Percentiles rank a stretch among this genome's conserved stretches.
phyloP scores from a whole-genome alignment of 352 stramenopile genomes.

The Globisporangium spiculum region DNA sequence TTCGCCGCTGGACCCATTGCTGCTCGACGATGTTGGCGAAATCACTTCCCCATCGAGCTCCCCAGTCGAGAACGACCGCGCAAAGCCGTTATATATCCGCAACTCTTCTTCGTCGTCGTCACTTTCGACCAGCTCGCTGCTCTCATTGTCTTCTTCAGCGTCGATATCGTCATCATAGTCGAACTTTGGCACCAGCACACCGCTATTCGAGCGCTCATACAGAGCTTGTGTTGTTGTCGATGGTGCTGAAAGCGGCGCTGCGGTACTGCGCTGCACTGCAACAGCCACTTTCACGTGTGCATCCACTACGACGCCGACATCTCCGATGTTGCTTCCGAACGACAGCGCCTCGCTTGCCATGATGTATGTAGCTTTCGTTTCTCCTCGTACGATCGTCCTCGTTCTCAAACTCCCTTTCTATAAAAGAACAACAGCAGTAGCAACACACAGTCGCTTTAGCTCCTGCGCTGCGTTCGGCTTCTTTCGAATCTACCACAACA shows the following conservation, averaged over 20 bases:
- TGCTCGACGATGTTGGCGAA: slow-evolving; percentile 60
- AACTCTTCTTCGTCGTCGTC: slow-evolving; percentile 3
- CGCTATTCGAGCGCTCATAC: slow-evolving; percentile 20
- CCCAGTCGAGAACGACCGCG: slow-evolving; percentile 4
- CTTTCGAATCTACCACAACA: not conserved
- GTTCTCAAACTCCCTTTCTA: slow-evolving; percentile 4
- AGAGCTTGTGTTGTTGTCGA: not conserved
- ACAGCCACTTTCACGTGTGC: slow-evolving; percentile 5
- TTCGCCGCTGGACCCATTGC: slow-evolving; percentile 42
- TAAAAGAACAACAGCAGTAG: slow-evolving; percentile 1
- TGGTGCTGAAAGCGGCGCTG: not conserved
- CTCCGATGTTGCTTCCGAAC: slow-evolving; percentile 1
- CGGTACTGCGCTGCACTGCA: slow-evolving; percentile 6
- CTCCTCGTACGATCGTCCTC: not conserved
- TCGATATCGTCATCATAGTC: slow-evolving; percentile 16
- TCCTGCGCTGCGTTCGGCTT: not conserved
- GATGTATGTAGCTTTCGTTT: slow-evolving; percentile 1
- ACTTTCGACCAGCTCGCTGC: slow-evolving; percentile 1
- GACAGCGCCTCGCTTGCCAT: slow-evolving; percentile 3
- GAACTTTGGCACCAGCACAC: slow-evolving; percentile 21
- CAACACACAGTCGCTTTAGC: not conserved
- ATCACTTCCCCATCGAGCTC: slow-evolving; percentile 21
- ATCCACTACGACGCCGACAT: not conserved
- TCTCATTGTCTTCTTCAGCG: slow-evolving; percentile 5
- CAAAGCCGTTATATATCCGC: slow-evolving; percentile 16